These are phyloP conservation scores for Fusarium sp. DNA, from an alignment of 2,329 filamentous ascomycete species.

Conservation along the genomic window DNA sequence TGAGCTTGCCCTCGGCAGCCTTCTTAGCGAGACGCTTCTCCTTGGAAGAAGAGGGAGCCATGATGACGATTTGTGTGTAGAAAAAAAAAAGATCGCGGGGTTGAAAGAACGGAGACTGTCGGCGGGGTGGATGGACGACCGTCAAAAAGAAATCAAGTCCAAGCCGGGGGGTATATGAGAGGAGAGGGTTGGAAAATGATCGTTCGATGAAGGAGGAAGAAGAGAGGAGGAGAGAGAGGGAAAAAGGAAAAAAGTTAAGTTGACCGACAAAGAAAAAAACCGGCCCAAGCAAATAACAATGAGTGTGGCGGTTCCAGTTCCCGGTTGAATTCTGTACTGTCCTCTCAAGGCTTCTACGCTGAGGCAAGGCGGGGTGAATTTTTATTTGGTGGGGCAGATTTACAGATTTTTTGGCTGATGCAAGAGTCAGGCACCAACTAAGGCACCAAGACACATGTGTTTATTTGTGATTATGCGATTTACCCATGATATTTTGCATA, in stretches of 20 bases:
- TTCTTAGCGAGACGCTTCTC: slow-evolving; percentile 80
- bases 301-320: slow-evolving; percentile 50
- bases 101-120: slow-evolving; percentile 47
- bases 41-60: slow-evolving; percentile 76
- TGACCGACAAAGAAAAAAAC: slow-evolving; percentile 46
- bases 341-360: slow-evolving; percentile 41
- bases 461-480: neutral
- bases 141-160: slow-evolving; percentile 44
- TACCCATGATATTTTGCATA: neutral
- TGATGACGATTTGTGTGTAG: slow-evolving; percentile 50
- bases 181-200: slow-evolving; percentile 37
- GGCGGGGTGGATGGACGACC: slow-evolving; percentile 34
- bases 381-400: slow-evolving; percentile 57
- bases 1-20: slow-evolving; percentile 76
- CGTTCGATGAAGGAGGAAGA: slow-evolving; percentile 41
- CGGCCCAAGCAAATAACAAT: slow-evolving; percentile 44
- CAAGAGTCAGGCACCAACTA: slow-evolving; percentile 55
- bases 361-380: slow-evolving; percentile 59
- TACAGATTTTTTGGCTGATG: slow-evolving; percentile 54
- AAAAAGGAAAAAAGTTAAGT: slow-evolving; percentile 33
- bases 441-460: slow-evolving; percentile 48
- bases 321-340: slow-evolving; percentile 37
- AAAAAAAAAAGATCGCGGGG: slow-evolving; percentile 45
- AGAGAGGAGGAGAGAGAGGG: slow-evolving; percentile 36
- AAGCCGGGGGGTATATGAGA: slow-evolving; percentile 44